Evolutionary conservation across 305 asterid species (phyloP), one percentile per base, ranked within the genome.

Genomic region (Fraxinus greggii): DNA sequence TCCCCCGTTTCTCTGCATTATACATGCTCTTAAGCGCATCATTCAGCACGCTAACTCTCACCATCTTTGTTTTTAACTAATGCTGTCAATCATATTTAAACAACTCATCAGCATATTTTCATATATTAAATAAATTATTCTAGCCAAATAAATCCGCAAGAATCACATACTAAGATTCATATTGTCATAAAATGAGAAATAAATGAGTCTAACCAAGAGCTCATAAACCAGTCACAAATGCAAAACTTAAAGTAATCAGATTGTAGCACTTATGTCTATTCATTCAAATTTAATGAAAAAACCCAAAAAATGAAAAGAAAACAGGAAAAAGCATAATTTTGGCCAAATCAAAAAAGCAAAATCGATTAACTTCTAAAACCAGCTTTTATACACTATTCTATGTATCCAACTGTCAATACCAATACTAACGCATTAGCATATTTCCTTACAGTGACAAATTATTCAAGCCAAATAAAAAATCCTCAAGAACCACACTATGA

Each of bases 1-100:
- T 77, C 31, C 72, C 80, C 6, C 32, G 80, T 23, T 77, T 77
- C 48, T 77, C 72, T 6, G 80, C 72, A 54, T 77, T 77, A 61
- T 77, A 77, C 72, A 77, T 77, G 72, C 80, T 77, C 80, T 77
- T 77, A 54, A 77, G 80, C 26, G 80, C 80, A 77, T 77, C 80
- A 31, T 77, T 77, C 80, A 77, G 72, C 29, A 77, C 80, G 1
- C 72, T 77, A 29, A 77, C 80, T 77, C 72, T 77, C 48, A 77
- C 80, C 72, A 54, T 54, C 10, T 54, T 77, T 48, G n/a, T 5
- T 45, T 45, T 26, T 24, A 24, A 9, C 31, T 6, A 4, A 77
- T 35, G 28, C 48, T 77, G 80, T 54, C 38, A 28, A 54, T 35
- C 38, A 51, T 35, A 23, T 77, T 28, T 35, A 77, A 77, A 77